These are phyloP conservation scores for Tricholoma sp. DNA, from an alignment of 768 basidiomycete species.

Conservation along the genomic window DNA sequence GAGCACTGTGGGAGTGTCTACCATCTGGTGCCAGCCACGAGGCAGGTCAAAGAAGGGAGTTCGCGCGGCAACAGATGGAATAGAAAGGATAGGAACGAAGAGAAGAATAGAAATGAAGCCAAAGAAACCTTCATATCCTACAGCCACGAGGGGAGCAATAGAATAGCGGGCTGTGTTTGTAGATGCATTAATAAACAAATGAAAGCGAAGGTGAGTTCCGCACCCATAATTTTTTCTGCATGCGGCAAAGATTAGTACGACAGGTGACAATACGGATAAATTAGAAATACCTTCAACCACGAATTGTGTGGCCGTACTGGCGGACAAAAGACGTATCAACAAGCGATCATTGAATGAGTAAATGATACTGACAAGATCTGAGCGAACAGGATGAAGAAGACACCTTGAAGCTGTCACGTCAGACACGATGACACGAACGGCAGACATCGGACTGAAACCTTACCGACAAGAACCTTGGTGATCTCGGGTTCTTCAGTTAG, in stretches of 20 bases:
- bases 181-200: slow-evolving; percentile 1
- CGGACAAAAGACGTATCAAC: not conserved
- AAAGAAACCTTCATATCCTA: slow-evolving; percentile 93
- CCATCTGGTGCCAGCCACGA: slow-evolving; percentile 86
- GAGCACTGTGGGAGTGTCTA: slow-evolving; percentile 68
- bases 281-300: slow-evolving; percentile 67
- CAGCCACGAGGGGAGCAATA: slow-evolving; percentile 86
- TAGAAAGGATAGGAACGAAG: slow-evolving; percentile 75
- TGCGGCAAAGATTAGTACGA: slow-evolving; percentile 7
- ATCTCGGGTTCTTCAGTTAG: slow-evolving; percentile 54
- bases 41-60: slow-evolving; percentile 83
- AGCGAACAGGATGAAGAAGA: slow-evolving; percentile 89
- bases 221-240: slow-evolving; percentile 83
- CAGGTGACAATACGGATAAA: not conserved
- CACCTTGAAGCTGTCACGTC: slow-evolving; percentile 43
- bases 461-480: slow-evolving; percentile 72
- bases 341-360: slow-evolving; percentile 6
- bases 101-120: slow-evolving; percentile 77
- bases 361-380: slow-evolving; percentile 76
- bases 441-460: slow-evolving; percentile 18
- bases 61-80: slow-evolving; percentile 56
- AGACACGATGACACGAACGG: slow-evolving; percentile 14
- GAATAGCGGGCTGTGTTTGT: slow-evolving; percentile 52
- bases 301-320: slow-evolving; percentile 85
- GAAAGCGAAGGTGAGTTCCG: slow-evolving; percentile 3